Evolutionary conservation across 1,284 basidiomycete species (phyloP).

Genomic region (Butyriboletus appendiculatus): DNA sequence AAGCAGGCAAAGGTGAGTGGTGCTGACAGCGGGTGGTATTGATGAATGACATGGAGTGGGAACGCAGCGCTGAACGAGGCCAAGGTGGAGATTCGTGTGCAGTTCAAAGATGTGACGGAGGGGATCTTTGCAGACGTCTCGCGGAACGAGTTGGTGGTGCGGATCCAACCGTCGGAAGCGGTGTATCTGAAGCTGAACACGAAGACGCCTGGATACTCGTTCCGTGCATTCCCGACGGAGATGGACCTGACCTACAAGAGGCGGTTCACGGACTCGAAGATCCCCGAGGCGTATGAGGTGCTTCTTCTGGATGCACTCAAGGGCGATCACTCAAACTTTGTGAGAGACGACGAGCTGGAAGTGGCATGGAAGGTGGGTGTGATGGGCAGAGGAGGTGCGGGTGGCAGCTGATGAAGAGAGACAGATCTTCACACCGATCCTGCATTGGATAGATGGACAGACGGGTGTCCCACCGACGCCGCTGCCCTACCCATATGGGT

Average conservation of each 20-base stretch:
- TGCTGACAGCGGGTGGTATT: slow-evolving; percentile 1
- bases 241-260: slow-evolving; percentile 98
- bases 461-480: slow-evolving; percentile 64
- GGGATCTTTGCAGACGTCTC: slow-evolving; percentile 96
- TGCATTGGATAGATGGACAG: slow-evolving; percentile 89
- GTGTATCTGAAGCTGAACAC: slow-evolving; percentile 95
- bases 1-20: slow-evolving; percentile 88
- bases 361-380: slow-evolving; percentile 87
- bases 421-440: slow-evolving; percentile 91
- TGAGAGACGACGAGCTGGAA: slow-evolving; percentile 93
- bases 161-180: slow-evolving; percentile 93
- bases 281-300: slow-evolving; percentile 94
- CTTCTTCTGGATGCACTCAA: slow-evolving; percentile 89
- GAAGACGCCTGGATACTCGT: slow-evolving; percentile 89
- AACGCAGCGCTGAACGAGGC: slow-evolving; percentile 86
- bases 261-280: slow-evolving; percentile 84
- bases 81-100: slow-evolving; percentile 95
- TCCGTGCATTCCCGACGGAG: slow-evolving; percentile 89
- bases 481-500: slow-evolving; percentile 85
- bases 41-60: slow-evolving; percentile 5
- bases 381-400: slow-evolving; percentile 3
- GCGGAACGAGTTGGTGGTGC: slow-evolving; percentile 93
- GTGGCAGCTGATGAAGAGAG: slow-evolving; percentile 8
- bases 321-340: slow-evolving; percentile 91
- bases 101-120: slow-evolving; percentile 94